Conservation (phyloP, 176 grass and related monocot genomes). For the Stipa capillata region DNA sequence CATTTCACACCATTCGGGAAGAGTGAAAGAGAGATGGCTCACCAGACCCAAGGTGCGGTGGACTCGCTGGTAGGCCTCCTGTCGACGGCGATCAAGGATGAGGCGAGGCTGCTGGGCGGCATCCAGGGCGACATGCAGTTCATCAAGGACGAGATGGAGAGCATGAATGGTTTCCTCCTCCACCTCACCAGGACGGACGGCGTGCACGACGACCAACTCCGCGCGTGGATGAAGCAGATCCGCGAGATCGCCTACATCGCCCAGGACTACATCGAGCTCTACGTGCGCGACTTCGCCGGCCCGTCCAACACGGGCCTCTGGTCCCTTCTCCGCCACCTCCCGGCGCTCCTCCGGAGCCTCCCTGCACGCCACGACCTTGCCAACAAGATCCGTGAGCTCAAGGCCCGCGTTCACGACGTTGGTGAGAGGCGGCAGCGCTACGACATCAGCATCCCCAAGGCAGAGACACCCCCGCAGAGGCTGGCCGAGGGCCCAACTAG, state of each 20-base stretch:
- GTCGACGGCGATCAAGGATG: neutral
- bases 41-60: neutral
- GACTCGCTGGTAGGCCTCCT: neutral
- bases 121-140: neutral
- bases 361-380: neutral
- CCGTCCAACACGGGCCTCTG: accelerated
- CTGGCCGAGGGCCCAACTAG: neutral
- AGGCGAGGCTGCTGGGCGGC: neutral
- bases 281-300: neutral
- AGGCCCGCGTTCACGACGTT: neutral
- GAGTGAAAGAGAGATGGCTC: neutral
- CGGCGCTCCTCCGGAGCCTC: accelerated
- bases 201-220: constrained; percentile 21
- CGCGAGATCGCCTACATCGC: constrained; percentile 6
- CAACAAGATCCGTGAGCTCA: neutral
- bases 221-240: constrained; percentile 40
- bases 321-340: neutral
- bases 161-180: neutral
- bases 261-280: constrained; percentile 15
- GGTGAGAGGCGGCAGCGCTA: constrained; percentile 3
- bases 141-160: constrained; percentile 6
- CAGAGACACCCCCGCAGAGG: too few relatives aligned
- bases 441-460: neutral
- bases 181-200: neutral
- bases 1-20: neutral